phyloP scores from a whole-genome alignment of 202 grass and related monocot genomes.

The Thinopyrum obtusiflorum region DNA sequence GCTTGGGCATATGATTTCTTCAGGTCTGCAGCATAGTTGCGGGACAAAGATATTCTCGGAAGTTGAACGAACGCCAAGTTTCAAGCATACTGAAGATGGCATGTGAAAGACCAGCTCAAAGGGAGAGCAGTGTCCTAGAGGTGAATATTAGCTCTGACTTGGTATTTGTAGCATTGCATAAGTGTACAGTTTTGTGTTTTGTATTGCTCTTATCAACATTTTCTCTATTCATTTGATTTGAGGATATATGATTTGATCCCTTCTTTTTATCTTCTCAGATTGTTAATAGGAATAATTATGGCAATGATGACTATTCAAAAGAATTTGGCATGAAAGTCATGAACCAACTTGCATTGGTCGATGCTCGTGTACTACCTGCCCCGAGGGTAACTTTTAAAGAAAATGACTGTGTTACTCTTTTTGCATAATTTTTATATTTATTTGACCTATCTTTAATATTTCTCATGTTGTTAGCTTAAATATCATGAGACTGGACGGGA shows the following conservation, averaged over 20 bases:
- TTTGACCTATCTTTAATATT: background rate
- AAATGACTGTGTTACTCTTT: background rate
- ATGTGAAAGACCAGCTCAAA: constrained; percentile 51
- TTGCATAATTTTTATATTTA: background rate
- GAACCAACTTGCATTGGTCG: constrained; percentile 41
- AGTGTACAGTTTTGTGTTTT: background rate
- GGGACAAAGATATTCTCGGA: constrained; percentile 60
- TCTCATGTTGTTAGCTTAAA: constrained; percentile 39
- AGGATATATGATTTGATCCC: background rate
- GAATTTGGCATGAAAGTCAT: constrained; percentile 57
- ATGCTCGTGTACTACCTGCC: constrained; percentile 53
- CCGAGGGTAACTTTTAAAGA: constrained; percentile 30
- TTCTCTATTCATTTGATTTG: background rate
- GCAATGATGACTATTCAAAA: constrained; percentile 10
- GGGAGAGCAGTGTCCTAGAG: constrained; percentile 45
- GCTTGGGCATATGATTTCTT: background rate
- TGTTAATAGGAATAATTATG: constrained; percentile 29
- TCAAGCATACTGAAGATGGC: constrained; percentile 45
- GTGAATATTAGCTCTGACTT: constrained; percentile 16
- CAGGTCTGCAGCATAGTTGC: constrained; percentile 63
- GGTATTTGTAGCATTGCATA: background rate
- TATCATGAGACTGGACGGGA: constrained; percentile 63
- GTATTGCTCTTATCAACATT: background rate
- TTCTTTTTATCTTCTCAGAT: constrained; percentile 32
- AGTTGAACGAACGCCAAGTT: constrained; percentile 66